A percentile compares a stretch with the other conserved stretches of the same genome.
Conservation (phyloP, 345 rosid genomes). For the Heritiera fomes region DNA sequence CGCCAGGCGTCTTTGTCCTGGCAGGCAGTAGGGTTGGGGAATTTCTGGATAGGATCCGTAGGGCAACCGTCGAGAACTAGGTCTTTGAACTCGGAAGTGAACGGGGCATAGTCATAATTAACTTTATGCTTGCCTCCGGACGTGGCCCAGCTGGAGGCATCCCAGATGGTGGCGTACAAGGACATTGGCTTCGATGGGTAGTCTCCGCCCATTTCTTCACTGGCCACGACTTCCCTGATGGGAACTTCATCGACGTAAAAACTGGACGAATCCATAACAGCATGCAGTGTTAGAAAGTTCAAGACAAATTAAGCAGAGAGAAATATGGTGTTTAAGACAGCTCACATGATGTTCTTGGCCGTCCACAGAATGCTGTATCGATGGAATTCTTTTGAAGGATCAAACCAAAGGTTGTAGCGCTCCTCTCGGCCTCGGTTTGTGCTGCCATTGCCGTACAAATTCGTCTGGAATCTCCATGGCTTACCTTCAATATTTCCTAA, state of each 20-base stretch:
- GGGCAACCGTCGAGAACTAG: slow-evolving; percentile 73
- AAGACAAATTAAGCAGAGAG: neutral
- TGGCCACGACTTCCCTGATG: slow-evolving; percentile 67
- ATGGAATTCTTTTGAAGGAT: slow-evolving; percentile 81
- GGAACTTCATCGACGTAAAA: slow-evolving; percentile 90
- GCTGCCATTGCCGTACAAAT: slow-evolving; percentile 94
- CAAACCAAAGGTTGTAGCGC: slow-evolving; percentile 90
- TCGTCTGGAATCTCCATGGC: slow-evolving; percentile 95
- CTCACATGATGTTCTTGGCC: slow-evolving; percentile 68
- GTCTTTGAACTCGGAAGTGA: slow-evolving; percentile 65
- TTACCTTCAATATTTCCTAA: slow-evolving; percentile 78
- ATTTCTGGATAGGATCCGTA: slow-evolving; percentile 56
- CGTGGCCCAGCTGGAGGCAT: slow-evolving; percentile 93
- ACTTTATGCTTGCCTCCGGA: slow-evolving; percentile 75
- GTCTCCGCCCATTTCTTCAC: slow-evolving; percentile 69
- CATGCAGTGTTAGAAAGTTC: neutral
- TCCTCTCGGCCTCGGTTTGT: slow-evolving; percentile 85
- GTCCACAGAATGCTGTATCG: slow-evolving; percentile 94
- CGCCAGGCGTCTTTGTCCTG: slow-evolving; percentile 34
- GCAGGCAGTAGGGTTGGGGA: slow-evolving; percentile 36
- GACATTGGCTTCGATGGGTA: slow-evolving; percentile 91
- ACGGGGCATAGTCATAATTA: slow-evolving; percentile 74
- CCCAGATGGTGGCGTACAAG: slow-evolving; percentile 95
- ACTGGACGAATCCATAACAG: slow-evolving; percentile 34
- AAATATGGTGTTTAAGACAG: neutral